A percentile compares a stretch with the other conserved stretches of the same genome.
Conservation (phyloP, 352 stramenopile species). For the Globisporangium megalacanthum region DNA sequence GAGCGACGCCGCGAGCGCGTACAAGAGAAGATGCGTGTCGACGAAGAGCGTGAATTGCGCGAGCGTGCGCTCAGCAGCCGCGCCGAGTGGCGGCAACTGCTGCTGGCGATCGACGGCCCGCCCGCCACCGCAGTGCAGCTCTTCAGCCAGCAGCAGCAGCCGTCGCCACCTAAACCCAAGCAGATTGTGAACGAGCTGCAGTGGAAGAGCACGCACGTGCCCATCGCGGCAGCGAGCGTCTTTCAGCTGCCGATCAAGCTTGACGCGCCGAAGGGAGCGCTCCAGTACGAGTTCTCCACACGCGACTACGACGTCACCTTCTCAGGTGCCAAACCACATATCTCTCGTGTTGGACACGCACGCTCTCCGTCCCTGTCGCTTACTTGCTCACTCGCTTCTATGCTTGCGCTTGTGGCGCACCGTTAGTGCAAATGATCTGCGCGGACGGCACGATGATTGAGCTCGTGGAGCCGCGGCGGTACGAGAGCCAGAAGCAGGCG, state of each 20-base stretch:
- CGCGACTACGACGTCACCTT: slow-evolving; percentile 73
- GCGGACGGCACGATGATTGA: slow-evolving; percentile 48
- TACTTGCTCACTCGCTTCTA: not conserved
- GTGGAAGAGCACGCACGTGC: slow-evolving; percentile 74
- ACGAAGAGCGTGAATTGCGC: slow-evolving; percentile 32
- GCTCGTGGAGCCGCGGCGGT: slow-evolving; percentile 44
- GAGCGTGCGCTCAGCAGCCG: slow-evolving; percentile 37
- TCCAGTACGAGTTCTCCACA: slow-evolving; percentile 67
- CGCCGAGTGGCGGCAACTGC: slow-evolving; percentile 50
- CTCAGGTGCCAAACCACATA: slow-evolving; percentile 13
- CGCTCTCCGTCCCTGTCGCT: not conserved
- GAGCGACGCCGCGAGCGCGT: slow-evolving; percentile 60
- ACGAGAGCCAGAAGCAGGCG: slow-evolving; percentile 57
- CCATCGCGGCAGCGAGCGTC: slow-evolving; percentile 49
- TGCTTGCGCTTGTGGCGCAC: not conserved
- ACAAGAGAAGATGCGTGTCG: slow-evolving; percentile 41
- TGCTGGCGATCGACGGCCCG: slow-evolving; percentile 48
- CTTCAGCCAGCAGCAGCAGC: slow-evolving; percentile 4
- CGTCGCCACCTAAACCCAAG: slow-evolving; percentile 7
- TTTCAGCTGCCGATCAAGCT: slow-evolving; percentile 77
- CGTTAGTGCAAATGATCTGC: slow-evolving; percentile 52
- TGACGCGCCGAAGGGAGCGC: slow-evolving; percentile 43
- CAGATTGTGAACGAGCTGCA: slow-evolving; percentile 53
- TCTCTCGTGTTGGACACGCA: no score
- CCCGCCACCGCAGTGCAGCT: slow-evolving; percentile 1